A percentile compares a stretch with the other conserved stretches of the same genome.
Conservation (phyloP, 1,139 yeast genomes). For the Petasospora rhodanensis region DNA sequence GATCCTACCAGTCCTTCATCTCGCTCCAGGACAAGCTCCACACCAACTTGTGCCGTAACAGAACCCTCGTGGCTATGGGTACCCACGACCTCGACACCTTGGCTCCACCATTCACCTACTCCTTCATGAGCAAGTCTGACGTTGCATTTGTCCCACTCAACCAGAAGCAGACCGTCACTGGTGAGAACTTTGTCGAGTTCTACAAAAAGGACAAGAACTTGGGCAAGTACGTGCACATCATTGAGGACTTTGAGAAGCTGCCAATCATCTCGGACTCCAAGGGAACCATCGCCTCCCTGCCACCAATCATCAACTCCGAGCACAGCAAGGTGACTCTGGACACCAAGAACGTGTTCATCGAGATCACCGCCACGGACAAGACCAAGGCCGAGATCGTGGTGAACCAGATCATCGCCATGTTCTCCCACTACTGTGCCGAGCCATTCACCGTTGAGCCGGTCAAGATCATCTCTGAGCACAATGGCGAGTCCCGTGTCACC, state of each 20-base stretch:
- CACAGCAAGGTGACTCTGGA: conserved; percentile 82
- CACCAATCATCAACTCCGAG: conserved; percentile 95
- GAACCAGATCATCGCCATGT: conserved; percentile 93
- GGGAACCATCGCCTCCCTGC: conserved; percentile 82
- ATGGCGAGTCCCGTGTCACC: conserved; percentile 67
- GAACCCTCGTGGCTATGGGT: conserved; percentile 97
- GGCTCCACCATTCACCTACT: conserved; percentile 82
- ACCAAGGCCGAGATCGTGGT: conserved; percentile 90
- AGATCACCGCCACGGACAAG: conserved; percentile 91
- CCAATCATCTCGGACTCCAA: conserved; percentile 85
- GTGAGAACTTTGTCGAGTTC: conserved; percentile 78
- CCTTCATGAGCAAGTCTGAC: conserved; percentile 76
- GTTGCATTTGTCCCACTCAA: conserved; percentile 81
- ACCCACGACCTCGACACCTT: conserved; percentile 91
- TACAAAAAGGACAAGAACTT: conserved; percentile 88
- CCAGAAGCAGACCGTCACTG: conserved; percentile 73
- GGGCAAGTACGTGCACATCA: conserved; percentile 83
- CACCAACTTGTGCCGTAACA: conserved; percentile 90
- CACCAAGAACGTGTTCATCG: conserved; percentile 87
- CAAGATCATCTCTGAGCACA: conserved; percentile 77
- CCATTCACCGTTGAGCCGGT: conserved; percentile 88
- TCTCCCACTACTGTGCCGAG: conserved; percentile 75
- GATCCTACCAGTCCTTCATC: conserved; percentile 90
- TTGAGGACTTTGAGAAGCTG: conserved; percentile 82
- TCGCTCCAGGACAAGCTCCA: conserved; percentile 95